These are phyloP conservation scores for Nakazawaea peltata DNA, from an alignment of 805 yeast species.

Conservation along the genomic window DNA sequence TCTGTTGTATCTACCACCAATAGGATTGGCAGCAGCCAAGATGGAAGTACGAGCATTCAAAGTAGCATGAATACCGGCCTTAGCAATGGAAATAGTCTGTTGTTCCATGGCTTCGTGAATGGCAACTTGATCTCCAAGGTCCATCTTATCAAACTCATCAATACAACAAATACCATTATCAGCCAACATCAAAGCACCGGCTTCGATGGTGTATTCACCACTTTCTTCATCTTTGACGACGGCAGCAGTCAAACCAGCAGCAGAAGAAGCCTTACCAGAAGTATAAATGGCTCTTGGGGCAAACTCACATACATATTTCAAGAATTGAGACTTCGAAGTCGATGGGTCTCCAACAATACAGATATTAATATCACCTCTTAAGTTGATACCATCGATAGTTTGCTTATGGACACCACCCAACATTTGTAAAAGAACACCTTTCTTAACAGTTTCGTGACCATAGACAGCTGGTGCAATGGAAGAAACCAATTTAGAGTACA, in stretches of 20 bases:
- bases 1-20: conserved; percentile 93
- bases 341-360: conserved; percentile 98
- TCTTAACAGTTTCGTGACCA: conserved; percentile 92
- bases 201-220: conserved; percentile 95
- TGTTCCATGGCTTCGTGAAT: conserved; percentile 99
- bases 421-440: conserved; percentile 82
- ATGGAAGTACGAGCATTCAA: conserved; percentile 94
- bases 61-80: conserved; percentile 98
- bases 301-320: conserved; percentile 86
- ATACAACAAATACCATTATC: conserved; percentile 98
- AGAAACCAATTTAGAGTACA: conserved; percentile 75
- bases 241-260: conserved; percentile 98
- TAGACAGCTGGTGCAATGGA: conserved; percentile 94
- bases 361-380: conserved; percentile 94
- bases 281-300: conserved; percentile 94
- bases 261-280: conserved; percentile 96
- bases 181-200: conserved; percentile 97
- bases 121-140: conserved; percentile 89
- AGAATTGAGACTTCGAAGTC: conserved; percentile 91
- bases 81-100: conserved; percentile 96
- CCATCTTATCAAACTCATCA: conserved; percentile 99
- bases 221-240: conserved; percentile 96
- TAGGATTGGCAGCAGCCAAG: conserved; percentile 97
- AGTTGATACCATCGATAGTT: conserved; percentile 88
- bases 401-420: conserved; percentile 93